These are phyloP conservation scores for Gymnopilus dilepis DNA, from an alignment of 768 basidiomycete species.

Conservation along the genomic window DNA sequence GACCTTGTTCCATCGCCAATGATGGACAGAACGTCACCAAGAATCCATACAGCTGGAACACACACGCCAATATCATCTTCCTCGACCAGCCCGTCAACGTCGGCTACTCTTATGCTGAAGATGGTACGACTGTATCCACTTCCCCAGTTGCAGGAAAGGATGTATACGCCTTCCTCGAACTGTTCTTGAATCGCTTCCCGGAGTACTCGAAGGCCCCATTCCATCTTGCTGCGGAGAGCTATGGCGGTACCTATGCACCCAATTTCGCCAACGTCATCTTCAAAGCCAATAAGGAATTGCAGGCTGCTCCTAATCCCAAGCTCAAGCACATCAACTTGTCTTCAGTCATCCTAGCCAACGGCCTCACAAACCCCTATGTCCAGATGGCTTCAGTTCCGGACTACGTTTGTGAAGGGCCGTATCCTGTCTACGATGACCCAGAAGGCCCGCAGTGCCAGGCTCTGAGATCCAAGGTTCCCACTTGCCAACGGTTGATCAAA, in stretches of 20 bases:
- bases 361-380: slow-evolving; percentile 79
- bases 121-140: slow-evolving; percentile 74
- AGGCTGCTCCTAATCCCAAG: slow-evolving; percentile 46
- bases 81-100: slow-evolving; percentile 87
- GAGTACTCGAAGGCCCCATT: slow-evolving; percentile 73
- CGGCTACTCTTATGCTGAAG: slow-evolving; percentile 86
- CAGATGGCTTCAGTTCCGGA: slow-evolving; percentile 79
- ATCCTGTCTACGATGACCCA: slow-evolving; percentile 77
- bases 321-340: slow-evolving; percentile 79
- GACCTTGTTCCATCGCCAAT: slow-evolving; percentile 79
- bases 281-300: slow-evolving; percentile 71
- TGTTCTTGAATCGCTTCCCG: slow-evolving; percentile 80
- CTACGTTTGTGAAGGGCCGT: slow-evolving; percentile 82
- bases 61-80: slow-evolving; percentile 77
- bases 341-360: slow-evolving; percentile 88
- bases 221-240: slow-evolving; percentile 84
- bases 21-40: slow-evolving; percentile 69
- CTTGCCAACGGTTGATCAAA: slow-evolving; percentile 76
- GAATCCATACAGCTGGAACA: slow-evolving; percentile 90
- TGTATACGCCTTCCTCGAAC: slow-evolving; percentile 83
- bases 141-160: slow-evolving; percentile 90
- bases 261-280: slow-evolving; percentile 86
- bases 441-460: slow-evolving; percentile 68
- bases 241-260: slow-evolving; percentile 81
- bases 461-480: slow-evolving; percentile 67